Evolutionary conservation across 352 stramenopile genomes (phyloP).

Genomic region (Phytophthora pseudosyringae): DNA sequence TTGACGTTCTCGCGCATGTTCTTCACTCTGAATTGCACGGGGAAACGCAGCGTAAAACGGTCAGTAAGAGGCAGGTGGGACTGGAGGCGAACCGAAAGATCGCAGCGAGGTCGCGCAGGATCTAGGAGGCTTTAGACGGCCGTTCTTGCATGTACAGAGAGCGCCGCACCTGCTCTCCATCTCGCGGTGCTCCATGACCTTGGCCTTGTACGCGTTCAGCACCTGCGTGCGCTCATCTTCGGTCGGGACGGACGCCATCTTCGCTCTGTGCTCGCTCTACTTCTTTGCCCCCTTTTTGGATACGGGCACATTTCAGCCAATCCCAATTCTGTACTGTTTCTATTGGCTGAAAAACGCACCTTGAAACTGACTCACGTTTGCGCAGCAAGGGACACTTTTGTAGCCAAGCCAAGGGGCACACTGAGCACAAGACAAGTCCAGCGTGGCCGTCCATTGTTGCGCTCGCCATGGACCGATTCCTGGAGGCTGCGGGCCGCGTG

Average conservation of each 20-base stretch:
- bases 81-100: conserved; percentile 23
- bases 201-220: conserved; percentile 95
- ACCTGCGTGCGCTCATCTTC: conserved; percentile 93
- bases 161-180: conserved; percentile 92
- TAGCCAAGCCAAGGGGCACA: not conserved
- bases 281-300: conserved; percentile 35
- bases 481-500: conserved; percentile 62
- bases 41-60: conserved; percentile 7
- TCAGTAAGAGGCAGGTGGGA: conserved; percentile 5
- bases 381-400: conserved; percentile 1
- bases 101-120: not conserved
- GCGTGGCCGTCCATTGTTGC: not conserved
- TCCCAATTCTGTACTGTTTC: not conserved
- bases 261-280: conserved; percentile 3
- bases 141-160: conserved; percentile 6
- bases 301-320: conserved; percentile 27
- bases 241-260: conserved; percentile 65
- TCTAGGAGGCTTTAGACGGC: not conserved
- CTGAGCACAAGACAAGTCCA: conserved; percentile 1
- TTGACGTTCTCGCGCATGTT: conserved; percentile 97
- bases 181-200: conserved; percentile 97
- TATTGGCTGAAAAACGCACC: conserved; percentile 30
- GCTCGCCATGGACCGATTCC: conserved; percentile 53
- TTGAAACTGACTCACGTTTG: conserved; percentile 7
- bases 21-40: conserved; percentile 86